Percentiles rank a stretch among this genome's conserved stretches.
phyloP scores from a whole-genome alignment of 441 rosid genomes.

The Aquilaria agallochum region DNA sequence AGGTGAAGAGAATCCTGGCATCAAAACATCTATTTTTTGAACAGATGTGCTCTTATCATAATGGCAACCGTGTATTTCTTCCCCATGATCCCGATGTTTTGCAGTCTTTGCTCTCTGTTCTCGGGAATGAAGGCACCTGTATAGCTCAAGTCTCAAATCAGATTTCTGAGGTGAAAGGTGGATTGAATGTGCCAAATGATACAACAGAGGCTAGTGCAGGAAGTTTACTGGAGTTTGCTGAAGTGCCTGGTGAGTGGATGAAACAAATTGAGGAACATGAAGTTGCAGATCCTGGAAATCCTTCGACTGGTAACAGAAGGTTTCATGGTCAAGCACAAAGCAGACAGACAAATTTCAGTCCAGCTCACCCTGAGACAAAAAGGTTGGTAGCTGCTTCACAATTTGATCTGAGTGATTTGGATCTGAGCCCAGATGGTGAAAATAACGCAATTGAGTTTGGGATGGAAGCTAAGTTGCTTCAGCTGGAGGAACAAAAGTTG shows the following conservation, averaged over 20 bases:
- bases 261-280: constrained; percentile 1
- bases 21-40: constrained; percentile 30
- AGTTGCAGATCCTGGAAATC: constrained; percentile 4
- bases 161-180: background rate
- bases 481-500: constrained; percentile 20
- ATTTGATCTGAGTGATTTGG: background rate
- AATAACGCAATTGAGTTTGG: constrained; percentile 1
- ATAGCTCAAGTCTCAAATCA: constrained; percentile 4
- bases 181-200: background rate
- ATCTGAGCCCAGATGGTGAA: constrained; percentile 7
- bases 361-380: constrained; percentile 1
- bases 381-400: background rate
- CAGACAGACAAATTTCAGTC: constrained; percentile 1
- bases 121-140: constrained; percentile 2
- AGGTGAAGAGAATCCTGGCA: constrained; percentile 28
- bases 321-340: background rate
- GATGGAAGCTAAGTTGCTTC: constrained; percentile 9
- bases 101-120: constrained; percentile 18
- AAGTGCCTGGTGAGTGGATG: background rate
- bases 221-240: background rate
- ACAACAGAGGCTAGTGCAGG: background rate
- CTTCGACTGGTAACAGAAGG: constrained; percentile 1
- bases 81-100: constrained; percentile 22
- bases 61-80: constrained; percentile 22
- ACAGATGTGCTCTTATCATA: constrained; percentile 33